Evolutionary conservation across 805 yeast species (phyloP).

Genomic region (Yamadazyma philogaea): DNA sequence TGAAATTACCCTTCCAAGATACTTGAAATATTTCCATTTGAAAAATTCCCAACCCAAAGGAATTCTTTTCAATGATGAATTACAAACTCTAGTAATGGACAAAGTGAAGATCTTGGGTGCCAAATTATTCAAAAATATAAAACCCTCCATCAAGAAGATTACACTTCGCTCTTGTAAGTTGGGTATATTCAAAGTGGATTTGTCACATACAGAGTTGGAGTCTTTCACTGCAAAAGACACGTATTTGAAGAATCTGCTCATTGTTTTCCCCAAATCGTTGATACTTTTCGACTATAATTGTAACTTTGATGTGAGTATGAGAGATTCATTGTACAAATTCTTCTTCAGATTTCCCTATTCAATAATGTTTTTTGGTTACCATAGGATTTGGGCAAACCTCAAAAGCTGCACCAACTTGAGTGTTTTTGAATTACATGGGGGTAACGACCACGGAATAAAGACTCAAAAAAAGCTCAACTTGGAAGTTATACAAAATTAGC

Average conservation of each 20-base stretch:
- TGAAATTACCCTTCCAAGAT: not conserved
- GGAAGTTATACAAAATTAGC: too few relatives aligned
- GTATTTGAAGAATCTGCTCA: not conserved
- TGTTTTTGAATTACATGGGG: not conserved
- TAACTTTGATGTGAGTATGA: not conserved
- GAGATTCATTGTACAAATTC: not conserved
- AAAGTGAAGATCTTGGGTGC: not conserved
- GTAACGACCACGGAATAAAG: not conserved
- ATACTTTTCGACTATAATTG: not conserved
- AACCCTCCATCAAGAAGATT: not conserved
- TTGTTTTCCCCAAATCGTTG: not conserved
- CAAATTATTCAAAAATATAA: not conserved
- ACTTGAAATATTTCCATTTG: not conserved
- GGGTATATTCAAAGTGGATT: not conserved
- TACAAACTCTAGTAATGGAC: not conserved
- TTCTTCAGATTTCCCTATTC: not conserved
- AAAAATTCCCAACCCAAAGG: not conserved
- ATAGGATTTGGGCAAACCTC: not conserved
- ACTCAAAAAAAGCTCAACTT: not conserved
- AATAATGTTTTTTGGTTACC: not conserved
- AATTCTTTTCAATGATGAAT: not conserved
- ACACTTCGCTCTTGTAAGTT: not conserved
- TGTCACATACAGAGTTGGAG: not conserved
- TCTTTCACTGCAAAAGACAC: not conserved
- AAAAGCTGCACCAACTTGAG: not conserved